Evolutionary conservation across 2,329 filamentous ascomycete species (phyloP).

Genomic region (Ophiostoma tasmaniense): DNA sequence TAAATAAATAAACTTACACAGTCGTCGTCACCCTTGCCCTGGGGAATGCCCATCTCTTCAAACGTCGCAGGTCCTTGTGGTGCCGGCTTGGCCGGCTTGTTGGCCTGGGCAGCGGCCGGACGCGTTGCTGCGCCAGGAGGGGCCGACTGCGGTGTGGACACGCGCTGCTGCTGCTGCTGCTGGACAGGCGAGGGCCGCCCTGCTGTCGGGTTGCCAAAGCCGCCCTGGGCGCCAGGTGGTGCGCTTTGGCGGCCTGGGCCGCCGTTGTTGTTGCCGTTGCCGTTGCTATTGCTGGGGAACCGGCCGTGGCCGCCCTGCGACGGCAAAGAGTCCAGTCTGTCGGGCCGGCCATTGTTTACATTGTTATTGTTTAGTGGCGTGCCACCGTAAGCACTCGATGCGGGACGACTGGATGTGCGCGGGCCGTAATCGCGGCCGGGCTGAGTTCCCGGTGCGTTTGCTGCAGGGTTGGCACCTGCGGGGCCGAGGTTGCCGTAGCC

Average conservation of each 20-base stretch:
- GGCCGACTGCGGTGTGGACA: conserved; percentile 2
- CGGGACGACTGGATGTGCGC: conserved; percentile 29
- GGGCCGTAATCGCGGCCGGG: conserved; percentile 33
- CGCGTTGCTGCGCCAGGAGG: not conserved
- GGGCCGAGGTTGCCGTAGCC: conserved; percentile 5
- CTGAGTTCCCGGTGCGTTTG: conserved; percentile 13
- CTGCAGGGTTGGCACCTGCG: conserved; percentile 15
- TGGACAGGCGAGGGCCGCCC: conserved; percentile 8
- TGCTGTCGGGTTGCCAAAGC: not conserved
- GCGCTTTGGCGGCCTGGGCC: conserved; percentile 30
- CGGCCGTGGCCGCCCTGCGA: conserved; percentile 13
- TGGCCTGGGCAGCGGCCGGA: not conserved
- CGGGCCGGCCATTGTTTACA: conserved; percentile 21
- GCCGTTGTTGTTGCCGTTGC: conserved; percentile 18
- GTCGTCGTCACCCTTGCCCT: conserved; percentile 74
- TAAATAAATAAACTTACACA: conserved; percentile 56
- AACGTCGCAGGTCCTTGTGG: conserved; percentile 84
- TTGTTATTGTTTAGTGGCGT: not conserved
- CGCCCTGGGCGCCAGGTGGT: conserved; percentile 23
- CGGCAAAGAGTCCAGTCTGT: conserved; percentile 25
- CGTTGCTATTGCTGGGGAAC: conserved; percentile 6
- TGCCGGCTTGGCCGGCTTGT: conserved; percentile 8
- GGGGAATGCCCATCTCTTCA: conserved; percentile 94
- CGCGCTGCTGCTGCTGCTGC: conserved; percentile 8
- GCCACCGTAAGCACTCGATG: conserved; percentile 23